Percentiles rank a stretch among this genome's conserved stretches.
Conservation (phyloP, 805 yeast species). For the Monosporozyma aerobia region DNA sequence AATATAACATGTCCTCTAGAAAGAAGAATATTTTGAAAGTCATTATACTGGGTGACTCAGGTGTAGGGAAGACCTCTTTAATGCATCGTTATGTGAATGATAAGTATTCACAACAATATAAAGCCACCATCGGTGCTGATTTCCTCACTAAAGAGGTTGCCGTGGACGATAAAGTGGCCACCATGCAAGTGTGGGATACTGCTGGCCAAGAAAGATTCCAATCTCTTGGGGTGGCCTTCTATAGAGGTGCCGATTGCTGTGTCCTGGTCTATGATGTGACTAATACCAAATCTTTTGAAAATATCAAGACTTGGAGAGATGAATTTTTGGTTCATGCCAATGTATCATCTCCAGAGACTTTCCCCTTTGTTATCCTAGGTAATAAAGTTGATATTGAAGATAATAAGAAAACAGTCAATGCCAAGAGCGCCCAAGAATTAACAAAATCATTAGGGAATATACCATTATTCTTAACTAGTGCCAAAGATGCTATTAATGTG, state of each 20-base stretch:
- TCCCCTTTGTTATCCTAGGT: conserved; percentile 92
- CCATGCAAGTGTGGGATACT: conserved; percentile 89
- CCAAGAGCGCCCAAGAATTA: conserved; percentile 51
- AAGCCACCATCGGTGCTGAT: conserved; percentile 97
- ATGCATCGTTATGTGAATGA: conserved; percentile 97
- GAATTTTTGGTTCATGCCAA: conserved; percentile 91
- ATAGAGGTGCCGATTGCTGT: conserved; percentile 97
- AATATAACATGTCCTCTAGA: conserved; percentile 32
- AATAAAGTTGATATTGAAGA: conserved; percentile 94
- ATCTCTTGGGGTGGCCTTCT: conserved; percentile 91
- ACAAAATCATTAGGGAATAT: conserved; percentile 61
- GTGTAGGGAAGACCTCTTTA: conserved; percentile 93
- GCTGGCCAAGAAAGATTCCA: conserved; percentile 99
- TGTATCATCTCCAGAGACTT: conserved; percentile 85
- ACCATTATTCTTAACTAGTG: conserved; percentile 95
- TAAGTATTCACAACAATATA: conserved; percentile 89
- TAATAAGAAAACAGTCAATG: conserved; percentile 61
- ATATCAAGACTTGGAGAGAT: conserved; percentile 85
- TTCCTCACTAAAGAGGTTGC: conserved; percentile 84
- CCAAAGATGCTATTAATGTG: conserved; percentile 91
- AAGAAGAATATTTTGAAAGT: conserved; percentile 75
- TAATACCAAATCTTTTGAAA: conserved; percentile 86
- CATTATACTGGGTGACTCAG: conserved; percentile 91
- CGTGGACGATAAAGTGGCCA: conserved; percentile 51
- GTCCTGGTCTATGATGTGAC: conserved; percentile 94